Conservation (phyloP, 2,329 filamentous ascomycete genomes). For the Didymella exigua region DNA sequence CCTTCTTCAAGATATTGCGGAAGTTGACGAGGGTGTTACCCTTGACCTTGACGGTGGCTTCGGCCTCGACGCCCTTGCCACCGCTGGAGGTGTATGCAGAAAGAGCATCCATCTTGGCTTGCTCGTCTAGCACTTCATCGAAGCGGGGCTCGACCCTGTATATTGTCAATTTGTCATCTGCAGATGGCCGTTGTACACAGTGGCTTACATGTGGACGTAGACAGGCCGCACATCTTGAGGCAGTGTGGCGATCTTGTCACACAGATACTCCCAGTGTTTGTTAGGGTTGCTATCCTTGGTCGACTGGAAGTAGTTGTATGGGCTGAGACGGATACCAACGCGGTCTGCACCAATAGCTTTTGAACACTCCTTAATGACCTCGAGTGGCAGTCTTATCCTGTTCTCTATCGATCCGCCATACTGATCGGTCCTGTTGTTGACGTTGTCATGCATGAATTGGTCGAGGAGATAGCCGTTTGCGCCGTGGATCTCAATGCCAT, state of each 20-base stretch:
- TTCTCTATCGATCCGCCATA: conserved; percentile 60
- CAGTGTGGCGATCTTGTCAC: conserved; percentile 47
- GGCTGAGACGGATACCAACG: conserved; percentile 42
- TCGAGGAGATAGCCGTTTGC: conserved; percentile 57
- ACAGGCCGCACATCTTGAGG: conserved; percentile 34
- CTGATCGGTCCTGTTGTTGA: conserved; percentile 57
- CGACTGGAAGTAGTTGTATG: conserved; percentile 47
- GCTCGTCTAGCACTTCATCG: conserved; percentile 45
- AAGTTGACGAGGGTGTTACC: conserved; percentile 41
- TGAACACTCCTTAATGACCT: conserved; percentile 52
- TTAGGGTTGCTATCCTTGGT: conserved; percentile 54
- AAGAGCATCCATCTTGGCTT: conserved; percentile 48
- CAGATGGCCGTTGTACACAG: background rate
- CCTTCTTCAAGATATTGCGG: conserved; percentile 55
- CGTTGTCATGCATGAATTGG: conserved; percentile 58
- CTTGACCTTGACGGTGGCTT: conserved; percentile 35
- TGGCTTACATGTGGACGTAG: conserved; percentile 46
- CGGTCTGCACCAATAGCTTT: conserved; percentile 43
- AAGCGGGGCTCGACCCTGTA: conserved; percentile 46
- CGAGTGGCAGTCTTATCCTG: conserved; percentile 61
- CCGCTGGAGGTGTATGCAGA: conserved; percentile 41
- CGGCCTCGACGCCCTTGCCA: conserved; percentile 38
- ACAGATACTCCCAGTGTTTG: conserved; percentile 54
- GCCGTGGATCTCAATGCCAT: conserved; percentile 50
- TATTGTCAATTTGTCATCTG: conserved; percentile 5